Percentiles rank a stretch among this genome's conserved stretches.
Evolutionary conservation across 805 yeast genomes (phyloP).

Genomic region (Groenewaldozyma salmanticensis): DNA sequence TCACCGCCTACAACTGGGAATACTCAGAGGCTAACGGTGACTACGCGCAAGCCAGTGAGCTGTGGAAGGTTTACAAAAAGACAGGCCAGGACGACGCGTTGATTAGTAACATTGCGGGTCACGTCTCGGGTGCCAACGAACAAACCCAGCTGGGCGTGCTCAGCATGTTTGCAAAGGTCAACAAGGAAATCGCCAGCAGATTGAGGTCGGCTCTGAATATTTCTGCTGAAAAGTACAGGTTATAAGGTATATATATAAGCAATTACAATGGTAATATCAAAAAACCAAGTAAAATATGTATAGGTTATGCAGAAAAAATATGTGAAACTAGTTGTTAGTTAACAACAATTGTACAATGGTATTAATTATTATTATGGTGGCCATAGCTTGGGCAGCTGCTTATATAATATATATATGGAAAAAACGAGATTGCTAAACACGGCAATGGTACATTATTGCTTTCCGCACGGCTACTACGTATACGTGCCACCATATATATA

Average conservation of each 20-base stretch:
- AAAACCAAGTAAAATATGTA: neutral
- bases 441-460: too few species aligned
- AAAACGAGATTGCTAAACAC: too few species aligned
- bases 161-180: conserved; percentile 66
- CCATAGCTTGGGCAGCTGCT: too few species aligned
- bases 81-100: conserved; percentile 78
- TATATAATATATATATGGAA: too few species aligned
- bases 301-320: neutral
- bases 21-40: conserved; percentile 51
- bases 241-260: conserved; percentile 3
- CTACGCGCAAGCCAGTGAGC: conserved; percentile 62
- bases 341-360: neutral
- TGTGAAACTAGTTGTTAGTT: neutral
- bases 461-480: too few species aligned
- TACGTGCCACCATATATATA: too few species aligned
- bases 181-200: conserved; percentile 53
- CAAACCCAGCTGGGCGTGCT: conserved; percentile 70
- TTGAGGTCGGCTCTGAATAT: conserved; percentile 54
- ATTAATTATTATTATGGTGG: neutral
- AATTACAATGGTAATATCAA: too few species aligned
- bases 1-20: conserved; percentile 80
- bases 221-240: conserved; percentile 33
- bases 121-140: conserved; percentile 56
- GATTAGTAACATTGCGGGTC: conserved; percentile 76
- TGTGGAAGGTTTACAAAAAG: conserved; percentile 67